Base-by-base conservation (phyloP, 306 rosid genomes). In the Dalbergia cochinchinensis region DNA sequence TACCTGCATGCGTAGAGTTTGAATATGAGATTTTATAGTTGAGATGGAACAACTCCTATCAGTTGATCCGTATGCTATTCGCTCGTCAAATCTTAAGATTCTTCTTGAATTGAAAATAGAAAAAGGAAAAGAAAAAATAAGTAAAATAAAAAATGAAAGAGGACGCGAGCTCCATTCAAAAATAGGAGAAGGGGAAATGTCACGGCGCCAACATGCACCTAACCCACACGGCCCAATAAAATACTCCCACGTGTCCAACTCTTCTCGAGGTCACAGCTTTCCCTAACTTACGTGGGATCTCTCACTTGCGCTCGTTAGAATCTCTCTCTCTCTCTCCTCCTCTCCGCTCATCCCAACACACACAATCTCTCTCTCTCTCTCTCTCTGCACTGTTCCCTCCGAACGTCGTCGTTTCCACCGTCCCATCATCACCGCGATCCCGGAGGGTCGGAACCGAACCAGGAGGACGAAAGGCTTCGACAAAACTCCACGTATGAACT, bases 231-330 rank as follows among this genome's bases (percentile, higher is more conserved):
- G 51, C 34, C 75, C 86, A 74, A 85, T 90, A 2, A n/a, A 0
- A 4, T 0, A 0, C 0, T 3, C 4, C 80, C 94, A 87, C 92
- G 89, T 85, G 89, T 71, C 81, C 3, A 19, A 13, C 77, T 3
- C 77, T 47, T 65, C 73, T 70, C 76, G 13, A 71, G 77, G 89
- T 62, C 88, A 73, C 84, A 20, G 31, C 39, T 19, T 84, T 78
- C 78, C 62, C 82, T 76, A 14, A 79, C 89, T 79, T 85, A 73
- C 93, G 91, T 86, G 87, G 90, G 94, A 88, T 90, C 90, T 82
- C 77, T 69, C 79, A 65, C 88, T 73, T 58, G 65, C 67, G 70
- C 79, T 76, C 63, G 66, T 69, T 44, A 58, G 82, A 80, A 74
- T 71, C 74, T 80, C 76, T 20, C 50, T 13, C 75, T 22, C 58